A percentile compares a stretch with the other conserved stretches of the same genome.
These are phyloP conservation scores for Gigaspora rosea DNA, from an alignment of 192 early-diverging fungal genomes.

Conservation along the genomic window DNA sequence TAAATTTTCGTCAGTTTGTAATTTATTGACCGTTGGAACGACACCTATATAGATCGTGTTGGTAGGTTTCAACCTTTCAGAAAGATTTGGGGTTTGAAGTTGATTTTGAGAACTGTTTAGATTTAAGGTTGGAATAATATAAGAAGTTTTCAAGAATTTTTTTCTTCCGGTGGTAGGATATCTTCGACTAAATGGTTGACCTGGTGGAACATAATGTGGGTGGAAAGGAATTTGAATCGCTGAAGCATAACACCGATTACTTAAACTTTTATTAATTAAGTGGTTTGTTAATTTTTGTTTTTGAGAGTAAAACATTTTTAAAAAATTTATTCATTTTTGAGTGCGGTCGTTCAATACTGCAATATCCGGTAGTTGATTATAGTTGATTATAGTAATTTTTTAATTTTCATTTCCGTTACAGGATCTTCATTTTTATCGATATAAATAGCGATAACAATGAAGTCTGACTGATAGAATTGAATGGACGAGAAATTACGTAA, in stretches of 20 bases:
- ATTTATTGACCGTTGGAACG: background rate
- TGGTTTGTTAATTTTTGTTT: too few relatives aligned
- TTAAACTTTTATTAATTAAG: too few relatives aligned
- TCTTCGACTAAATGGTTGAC: background rate
- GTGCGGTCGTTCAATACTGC: too few relatives aligned
- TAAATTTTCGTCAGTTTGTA: background rate
- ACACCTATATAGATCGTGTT: slow-evolving; percentile 2
- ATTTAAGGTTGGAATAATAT: background rate
- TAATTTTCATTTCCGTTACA: too few relatives aligned
- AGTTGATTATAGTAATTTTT: too few relatives aligned
- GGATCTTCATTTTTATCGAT: too few relatives aligned
- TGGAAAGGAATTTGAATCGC: slow-evolving; percentile 21
- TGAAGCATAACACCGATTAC: slow-evolving; percentile 11
- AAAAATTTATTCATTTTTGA: too few relatives aligned
- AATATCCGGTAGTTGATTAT: too few relatives aligned
- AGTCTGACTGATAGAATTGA: too few relatives aligned
- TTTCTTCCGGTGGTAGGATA: background rate
- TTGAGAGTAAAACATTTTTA: too few relatives aligned
- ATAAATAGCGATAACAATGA: too few relatives aligned
- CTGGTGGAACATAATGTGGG: slow-evolving; percentile 19
- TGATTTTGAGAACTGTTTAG: background rate
- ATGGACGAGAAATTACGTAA: too few relatives aligned
- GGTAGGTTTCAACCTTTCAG: background rate
- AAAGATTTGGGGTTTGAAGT: background rate
- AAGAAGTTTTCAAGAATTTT: slow-evolving; percentile 1